A percentile compares a stretch with the other conserved stretches of the same genome.
These are phyloP conservation scores for Monilinia vaccinii-corymbosi DNA, from an alignment of 2,329 filamentous ascomycete genomes.

Conservation along the genomic window DNA sequence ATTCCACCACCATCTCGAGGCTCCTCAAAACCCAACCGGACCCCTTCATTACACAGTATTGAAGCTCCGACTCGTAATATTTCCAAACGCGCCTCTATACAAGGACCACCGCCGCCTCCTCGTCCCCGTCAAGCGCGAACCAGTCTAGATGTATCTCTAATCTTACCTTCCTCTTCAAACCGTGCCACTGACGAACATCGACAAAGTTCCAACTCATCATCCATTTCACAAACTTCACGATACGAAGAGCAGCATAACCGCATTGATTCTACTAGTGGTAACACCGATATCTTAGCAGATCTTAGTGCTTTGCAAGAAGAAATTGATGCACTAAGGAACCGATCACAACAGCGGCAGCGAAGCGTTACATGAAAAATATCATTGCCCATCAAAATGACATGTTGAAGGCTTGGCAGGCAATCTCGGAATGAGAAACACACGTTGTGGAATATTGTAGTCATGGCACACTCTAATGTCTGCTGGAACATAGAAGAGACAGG, in stretches of 20 bases:
- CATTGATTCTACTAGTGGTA: constrained; percentile 29
- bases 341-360: constrained; percentile 22
- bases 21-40: constrained; percentile 19
- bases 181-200: constrained; percentile 22
- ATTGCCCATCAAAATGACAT: not conserved
- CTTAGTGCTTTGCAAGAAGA: constrained; percentile 63
- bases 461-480: not conserved
- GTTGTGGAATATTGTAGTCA: not conserved
- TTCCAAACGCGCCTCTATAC: constrained; percentile 22
- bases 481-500: not conserved
- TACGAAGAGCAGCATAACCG: constrained; percentile 18
- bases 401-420: not conserved
- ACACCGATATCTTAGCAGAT: constrained; percentile 59
- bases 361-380: constrained; percentile 2
- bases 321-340: constrained; percentile 56
- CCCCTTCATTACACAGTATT: constrained; percentile 22
- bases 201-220: constrained; percentile 19
- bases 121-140: constrained; percentile 34
- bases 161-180: constrained; percentile 16
- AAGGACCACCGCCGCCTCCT: constrained; percentile 31
- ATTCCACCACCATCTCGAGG: constrained; percentile 34
- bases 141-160: constrained; percentile 17
- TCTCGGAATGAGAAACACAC: not conserved
- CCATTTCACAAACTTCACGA: constrained; percentile 17
- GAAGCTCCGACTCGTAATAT: constrained; percentile 13